These are phyloP conservation scores for Colletotrichum coccodes DNA, from an alignment of 2,329 filamentous ascomycete genomes.

Conservation along the genomic window DNA sequence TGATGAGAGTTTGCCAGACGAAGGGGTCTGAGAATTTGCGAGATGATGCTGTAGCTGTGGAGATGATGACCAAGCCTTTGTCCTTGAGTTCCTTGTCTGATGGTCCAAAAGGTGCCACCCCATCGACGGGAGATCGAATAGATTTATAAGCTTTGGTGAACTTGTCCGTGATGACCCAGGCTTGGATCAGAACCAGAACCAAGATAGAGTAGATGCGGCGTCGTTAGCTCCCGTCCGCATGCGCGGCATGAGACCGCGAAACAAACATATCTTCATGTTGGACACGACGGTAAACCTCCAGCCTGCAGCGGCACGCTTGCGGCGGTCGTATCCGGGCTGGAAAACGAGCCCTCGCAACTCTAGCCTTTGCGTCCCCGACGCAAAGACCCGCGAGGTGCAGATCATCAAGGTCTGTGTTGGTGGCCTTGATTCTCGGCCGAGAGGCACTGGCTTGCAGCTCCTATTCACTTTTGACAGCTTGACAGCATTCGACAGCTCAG, in stretches of 20 bases:
- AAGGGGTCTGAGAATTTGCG: conserved; percentile 16
- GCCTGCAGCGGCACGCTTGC: background rate
- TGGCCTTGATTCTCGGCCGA: conserved; percentile 8
- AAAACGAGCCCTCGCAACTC: background rate
- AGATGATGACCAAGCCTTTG: conserved; percentile 17
- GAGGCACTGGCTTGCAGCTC: background rate
- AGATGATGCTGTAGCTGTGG: conserved; percentile 8
- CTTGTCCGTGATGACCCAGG: background rate
- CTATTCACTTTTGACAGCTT: background rate
- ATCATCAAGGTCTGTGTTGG: background rate
- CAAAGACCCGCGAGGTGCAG: background rate
- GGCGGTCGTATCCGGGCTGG: background rate
- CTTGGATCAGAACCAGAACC: background rate
- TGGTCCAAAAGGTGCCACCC: background rate
- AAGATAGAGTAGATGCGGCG: background rate
- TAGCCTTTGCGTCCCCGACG: conserved; percentile 25
- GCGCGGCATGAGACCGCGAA: conserved; percentile 11
- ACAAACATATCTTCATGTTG: conserved; percentile 18
- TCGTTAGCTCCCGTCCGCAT: background rate
- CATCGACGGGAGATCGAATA: conserved; percentile 17
- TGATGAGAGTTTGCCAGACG: conserved; percentile 11
- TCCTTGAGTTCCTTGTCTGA: conserved; percentile 29
- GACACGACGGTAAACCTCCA: background rate
- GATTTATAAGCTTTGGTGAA: conserved; percentile 29
- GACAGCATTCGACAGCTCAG: background rate